Evolutionary conservation across 352 stramenopile species (phyloP), one percentile per base, ranked within the genome.

Genomic region (Globisporangium spinosum): DNA sequence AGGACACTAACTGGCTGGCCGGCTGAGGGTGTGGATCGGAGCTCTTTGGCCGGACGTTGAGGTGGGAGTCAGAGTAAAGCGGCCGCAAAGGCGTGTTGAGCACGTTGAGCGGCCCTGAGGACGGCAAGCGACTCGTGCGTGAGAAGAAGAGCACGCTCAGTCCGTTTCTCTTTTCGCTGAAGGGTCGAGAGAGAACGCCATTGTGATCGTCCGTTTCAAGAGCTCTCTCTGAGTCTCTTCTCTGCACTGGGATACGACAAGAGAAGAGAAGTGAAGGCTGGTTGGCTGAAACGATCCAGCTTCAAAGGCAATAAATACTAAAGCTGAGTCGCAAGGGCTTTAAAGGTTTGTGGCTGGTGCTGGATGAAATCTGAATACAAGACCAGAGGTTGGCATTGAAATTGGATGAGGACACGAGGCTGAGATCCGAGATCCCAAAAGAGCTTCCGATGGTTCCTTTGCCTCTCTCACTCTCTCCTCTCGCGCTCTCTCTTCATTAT

Each of bases 391-490:
- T 47, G 38, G 2, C 7, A 9, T 6, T 49, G 40, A 49, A 49
- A 22, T 49, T n/a, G 3, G 40, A 17, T 22, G 40, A 22, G 40
- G 13, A 43, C 35, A 43, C 12, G 35, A 43, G 35, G 10, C 35
- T 43, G 9, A 43, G 35, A 43, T n/a, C 27, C 15, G 54, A 15
- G 54, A 4, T 23, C 20, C 53, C 15, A 5, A 60, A 27, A 17
- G 54, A 25, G 27, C 54, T 60, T 60, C 54, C 54, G 27, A 60
- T 60, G 54, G 54, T 27, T 60, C 54, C 17, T 32, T 25, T 60
- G 54, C 2, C 25, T 60, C 25, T 22, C 45, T 23, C 43, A 29
- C 47, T 23, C 10, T 27, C 47, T 20, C 13, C 40, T 57, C 49
- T 25, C 40, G 15, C 15, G 4, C 5, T n/a, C 15, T n/a, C 5